A percentile compares a stretch with the other conserved stretches of the same genome.
These are phyloP conservation scores for Babesia sp. DNA, from an alignment of 169 alveolate species.

Conservation along the genomic window DNA sequence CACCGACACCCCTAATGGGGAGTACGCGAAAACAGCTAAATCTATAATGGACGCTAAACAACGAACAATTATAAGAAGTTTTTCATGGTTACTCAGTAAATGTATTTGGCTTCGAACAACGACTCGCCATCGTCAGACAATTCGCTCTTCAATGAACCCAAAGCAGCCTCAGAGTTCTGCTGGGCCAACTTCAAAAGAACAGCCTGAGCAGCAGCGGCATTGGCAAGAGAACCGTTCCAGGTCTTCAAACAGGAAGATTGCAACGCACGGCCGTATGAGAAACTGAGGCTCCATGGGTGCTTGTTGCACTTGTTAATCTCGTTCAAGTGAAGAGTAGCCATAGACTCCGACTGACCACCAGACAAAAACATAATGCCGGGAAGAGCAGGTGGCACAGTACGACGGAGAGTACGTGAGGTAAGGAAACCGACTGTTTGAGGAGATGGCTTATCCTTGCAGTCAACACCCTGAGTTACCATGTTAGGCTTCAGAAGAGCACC, in stretches of 20 bases:
- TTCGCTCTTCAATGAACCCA: constrained; percentile 87
- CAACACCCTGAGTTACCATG: constrained; percentile 98
- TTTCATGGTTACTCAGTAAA: constrained; percentile 1
- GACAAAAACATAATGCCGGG: constrained; percentile 97
- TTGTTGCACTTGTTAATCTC: constrained; percentile 91
- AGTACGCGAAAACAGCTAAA: background rate
- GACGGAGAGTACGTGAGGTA: constrained; percentile 91
- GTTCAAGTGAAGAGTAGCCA: constrained; percentile 94
- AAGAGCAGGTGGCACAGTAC: constrained; percentile 96
- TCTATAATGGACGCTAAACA: background rate
- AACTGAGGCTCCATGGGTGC: constrained; percentile 94
- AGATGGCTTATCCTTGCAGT: constrained; percentile 84
- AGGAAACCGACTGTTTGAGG: constrained; percentile 89
- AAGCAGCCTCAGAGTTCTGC: constrained; percentile 96
- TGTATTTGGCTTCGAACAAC: constrained; percentile 51
- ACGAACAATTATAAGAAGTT: background rate
- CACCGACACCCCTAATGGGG: background rate
- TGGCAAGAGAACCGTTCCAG: constrained; percentile 96
- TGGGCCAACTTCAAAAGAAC: constrained; percentile 92
- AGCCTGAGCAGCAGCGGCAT: constrained; percentile 93
- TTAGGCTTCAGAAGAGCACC: constrained; percentile 97
- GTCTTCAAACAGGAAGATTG: constrained; percentile 93
- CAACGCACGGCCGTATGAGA: constrained; percentile 99
- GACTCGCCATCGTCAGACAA: constrained; percentile 61
- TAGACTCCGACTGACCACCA: constrained; percentile 99